phyloP scores from a whole-genome alignment of 2,329 filamentous ascomycete genomes.

The Metarhizium humberi region DNA sequence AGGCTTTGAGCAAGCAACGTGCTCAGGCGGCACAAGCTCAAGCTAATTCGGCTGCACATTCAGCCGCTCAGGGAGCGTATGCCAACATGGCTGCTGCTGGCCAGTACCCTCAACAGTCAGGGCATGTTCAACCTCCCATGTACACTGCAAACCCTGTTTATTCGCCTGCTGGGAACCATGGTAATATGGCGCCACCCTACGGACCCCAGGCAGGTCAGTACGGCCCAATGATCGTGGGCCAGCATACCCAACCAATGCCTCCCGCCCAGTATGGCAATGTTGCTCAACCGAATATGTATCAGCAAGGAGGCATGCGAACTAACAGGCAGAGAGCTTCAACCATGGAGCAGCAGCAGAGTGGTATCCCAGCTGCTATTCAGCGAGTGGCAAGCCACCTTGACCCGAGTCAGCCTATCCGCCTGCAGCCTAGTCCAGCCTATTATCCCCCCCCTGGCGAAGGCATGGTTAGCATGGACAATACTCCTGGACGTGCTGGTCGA shows the following conservation, averaged over 20 bases:
- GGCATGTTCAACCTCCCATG: conserved; percentile 51
- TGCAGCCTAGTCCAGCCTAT: conserved; percentile 94
- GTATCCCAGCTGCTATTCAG: conserved; percentile 87
- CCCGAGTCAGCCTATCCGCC: conserved; percentile 82
- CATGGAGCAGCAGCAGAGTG: conserved; percentile 89
- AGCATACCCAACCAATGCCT: conserved; percentile 56
- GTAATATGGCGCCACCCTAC: conserved; percentile 62
- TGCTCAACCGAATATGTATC: conserved; percentile 47
- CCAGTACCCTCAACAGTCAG: conserved; percentile 35
- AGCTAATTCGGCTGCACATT: conserved; percentile 58
- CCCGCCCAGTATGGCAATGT: conserved; percentile 52
- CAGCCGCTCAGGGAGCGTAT: conserved; percentile 59
- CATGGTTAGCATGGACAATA: conserved; percentile 54
- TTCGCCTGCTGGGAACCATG: conserved; percentile 40
- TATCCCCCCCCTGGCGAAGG: conserved; percentile 89
- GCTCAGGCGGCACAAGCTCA: conserved; percentile 63
- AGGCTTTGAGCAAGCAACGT: conserved; percentile 86
- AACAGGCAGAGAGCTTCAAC: conserved; percentile 86
- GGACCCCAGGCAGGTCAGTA: conserved; percentile 63
- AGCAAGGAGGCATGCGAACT: conserved; percentile 57
- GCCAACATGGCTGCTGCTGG: conserved; percentile 32
- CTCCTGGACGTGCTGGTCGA: conserved; percentile 51
- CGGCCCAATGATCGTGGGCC: conserved; percentile 63
- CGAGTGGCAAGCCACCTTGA: conserved; percentile 93
- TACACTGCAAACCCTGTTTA: conserved; percentile 84